Conservation (phyloP, 108 stramenopile genomes). For the Skeletonema potamos region DNA sequence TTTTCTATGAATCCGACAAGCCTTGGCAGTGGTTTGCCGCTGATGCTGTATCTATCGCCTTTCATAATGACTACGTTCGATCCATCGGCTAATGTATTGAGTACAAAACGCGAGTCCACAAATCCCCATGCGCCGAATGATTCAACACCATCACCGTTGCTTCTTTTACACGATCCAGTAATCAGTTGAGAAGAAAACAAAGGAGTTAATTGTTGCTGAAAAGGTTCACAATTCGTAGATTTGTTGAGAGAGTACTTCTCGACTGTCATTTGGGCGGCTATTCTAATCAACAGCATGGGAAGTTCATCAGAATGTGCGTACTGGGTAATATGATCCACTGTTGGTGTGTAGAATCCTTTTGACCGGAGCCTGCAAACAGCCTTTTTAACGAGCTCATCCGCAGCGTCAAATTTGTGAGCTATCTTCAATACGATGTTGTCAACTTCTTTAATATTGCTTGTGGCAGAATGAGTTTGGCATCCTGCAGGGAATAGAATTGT, state of each 20-base stretch:
- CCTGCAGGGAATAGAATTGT: constrained; percentile 52
- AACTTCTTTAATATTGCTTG: not conserved
- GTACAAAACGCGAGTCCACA: constrained; percentile 71
- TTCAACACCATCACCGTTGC: constrained; percentile 41
- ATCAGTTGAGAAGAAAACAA: constrained; percentile 4
- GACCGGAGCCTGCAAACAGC: constrained; percentile 33
- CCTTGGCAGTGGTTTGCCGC: constrained; percentile 55
- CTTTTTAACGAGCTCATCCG: constrained; percentile 49
- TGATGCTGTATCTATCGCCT: constrained; percentile 65
- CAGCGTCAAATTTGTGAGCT: constrained; percentile 47
- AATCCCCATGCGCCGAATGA: constrained; percentile 88
- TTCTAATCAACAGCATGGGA: constrained; percentile 54
- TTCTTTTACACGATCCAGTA: not conserved
- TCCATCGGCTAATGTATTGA: constrained; percentile 46
- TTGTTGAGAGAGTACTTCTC: constrained; percentile 5
- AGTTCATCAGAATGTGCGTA: constrained; percentile 33
- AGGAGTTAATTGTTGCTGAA: not conserved
- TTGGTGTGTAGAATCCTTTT: constrained; percentile 62
- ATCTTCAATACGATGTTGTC: constrained; percentile 30
- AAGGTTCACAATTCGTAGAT: not conserved
- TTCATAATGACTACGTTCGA: constrained; percentile 67
- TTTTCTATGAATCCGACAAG: constrained; percentile 79
- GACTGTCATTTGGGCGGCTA: constrained; percentile 53
- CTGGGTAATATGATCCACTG: constrained; percentile 56
- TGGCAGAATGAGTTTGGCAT: not conserved